Conservation (phyloP, 139 green algal species). For the Microglena sp. region DNA sequence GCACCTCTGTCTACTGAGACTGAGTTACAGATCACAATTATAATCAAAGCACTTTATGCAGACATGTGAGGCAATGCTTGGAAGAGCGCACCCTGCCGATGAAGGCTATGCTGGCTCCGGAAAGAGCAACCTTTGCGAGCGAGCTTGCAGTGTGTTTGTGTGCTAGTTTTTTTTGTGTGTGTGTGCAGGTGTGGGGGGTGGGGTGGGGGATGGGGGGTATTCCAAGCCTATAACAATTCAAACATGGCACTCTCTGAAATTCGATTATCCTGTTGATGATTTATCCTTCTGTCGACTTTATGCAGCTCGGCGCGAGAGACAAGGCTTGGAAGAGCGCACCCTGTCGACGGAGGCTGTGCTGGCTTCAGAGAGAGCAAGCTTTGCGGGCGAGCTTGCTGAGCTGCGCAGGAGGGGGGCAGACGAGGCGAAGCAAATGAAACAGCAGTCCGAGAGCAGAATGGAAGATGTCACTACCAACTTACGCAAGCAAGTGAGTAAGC, state of each 20-base stretch:
- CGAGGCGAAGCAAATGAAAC: conserved; percentile 10
- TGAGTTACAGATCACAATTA: too few relatives aligned
- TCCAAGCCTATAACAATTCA: neutral
- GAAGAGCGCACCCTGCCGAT: conserved; percentile 34
- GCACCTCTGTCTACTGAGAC: too few relatives aligned
- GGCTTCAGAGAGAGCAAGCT: conserved; percentile 19
- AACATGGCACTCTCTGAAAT: too few relatives aligned
- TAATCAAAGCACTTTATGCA: too few relatives aligned
- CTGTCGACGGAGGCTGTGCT: conserved; percentile 29
- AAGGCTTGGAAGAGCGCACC: conserved; percentile 42
- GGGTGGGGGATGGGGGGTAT: neutral
- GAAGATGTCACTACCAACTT: conserved; percentile 31
- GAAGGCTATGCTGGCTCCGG: conserved; percentile 22
- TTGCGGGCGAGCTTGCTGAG: too few relatives aligned
- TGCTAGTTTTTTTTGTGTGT: too few relatives aligned
- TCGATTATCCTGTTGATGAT: too few relatives aligned
- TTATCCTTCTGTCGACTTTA: too few relatives aligned
- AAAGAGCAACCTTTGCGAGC: too few relatives aligned
- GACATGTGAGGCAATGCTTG: too few relatives aligned
- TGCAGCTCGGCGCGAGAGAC: conserved; percentile 47
- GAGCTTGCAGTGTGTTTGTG: too few relatives aligned
- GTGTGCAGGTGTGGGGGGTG: neutral
- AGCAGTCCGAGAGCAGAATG: conserved; percentile 20
- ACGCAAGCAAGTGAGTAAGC: conserved; percentile 16
- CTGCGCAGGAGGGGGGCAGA: conserved; percentile 5